Evolutionary conservation across 169 alveolate genomes (phyloP), one percentile per base, ranked within the genome.

Genomic region (Eimeria praecox): DNA sequence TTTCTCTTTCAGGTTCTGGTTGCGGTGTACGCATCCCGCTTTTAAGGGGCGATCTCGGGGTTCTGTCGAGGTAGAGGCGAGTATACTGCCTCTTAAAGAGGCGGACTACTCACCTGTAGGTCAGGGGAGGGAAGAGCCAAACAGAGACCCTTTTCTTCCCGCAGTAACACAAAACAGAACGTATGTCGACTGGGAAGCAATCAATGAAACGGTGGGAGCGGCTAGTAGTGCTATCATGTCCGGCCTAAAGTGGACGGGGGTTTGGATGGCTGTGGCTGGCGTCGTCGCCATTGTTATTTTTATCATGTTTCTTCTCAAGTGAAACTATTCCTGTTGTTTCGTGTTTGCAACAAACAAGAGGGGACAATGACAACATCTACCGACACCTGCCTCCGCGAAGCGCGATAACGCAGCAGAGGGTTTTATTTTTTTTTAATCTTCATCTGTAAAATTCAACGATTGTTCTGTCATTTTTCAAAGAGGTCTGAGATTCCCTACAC

Each of bases 101-200:
- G 98, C 99, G 20, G 98, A 98, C 64, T 75, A 96, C 5, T 96
- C 96, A 38, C 98, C 99, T 10, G 99, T 98, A 22, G 99, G 99
- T 40, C 97, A 97, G 93, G 99, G 99, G 30, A 87, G 99, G 59
- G 99, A 98, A 56, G 99, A 97, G 85, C 99, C 99, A 14, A 98
- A 98, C 90, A 92, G 97, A 71, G 98, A 98, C 77, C 99, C 99
- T 14, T 97, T 96, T 93, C 96, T 98, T 27, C 99, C 98, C 10
- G 96, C 96, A 2, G 99, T 98, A 46, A 96, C 98, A 30, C 99
- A 98, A 73, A 98, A 98, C 95, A 96, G 99, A 75, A 97, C 98
- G 1, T 98, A 97, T 93, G 98, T 98, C 9, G 99, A 98, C 96
- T 98, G 99, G 99, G 97, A 97, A 30, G 98, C 97, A 62, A 97